phyloP scores from a whole-genome alignment of 192 early-diverging fungal genomes.

The Gonapodya sp. region DNA sequence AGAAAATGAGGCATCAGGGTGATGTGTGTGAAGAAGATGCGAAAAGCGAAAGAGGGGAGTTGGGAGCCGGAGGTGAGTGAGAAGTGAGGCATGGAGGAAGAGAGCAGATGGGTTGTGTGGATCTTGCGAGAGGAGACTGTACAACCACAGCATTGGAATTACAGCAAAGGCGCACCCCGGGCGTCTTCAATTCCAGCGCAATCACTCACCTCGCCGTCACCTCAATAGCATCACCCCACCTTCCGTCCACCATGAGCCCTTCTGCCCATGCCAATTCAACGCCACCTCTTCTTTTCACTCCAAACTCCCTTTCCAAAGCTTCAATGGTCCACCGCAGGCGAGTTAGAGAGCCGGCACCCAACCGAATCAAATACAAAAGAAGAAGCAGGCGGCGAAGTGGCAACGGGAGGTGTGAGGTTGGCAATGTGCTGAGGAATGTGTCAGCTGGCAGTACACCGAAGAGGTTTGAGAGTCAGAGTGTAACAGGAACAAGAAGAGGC shows the following conservation, averaged over 20 bases:
- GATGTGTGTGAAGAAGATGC: conserved; percentile 58
- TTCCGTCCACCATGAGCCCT: background rate
- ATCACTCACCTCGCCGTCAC: background rate
- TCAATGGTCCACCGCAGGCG: background rate
- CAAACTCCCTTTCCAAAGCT: background rate
- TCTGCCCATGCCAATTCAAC: background rate
- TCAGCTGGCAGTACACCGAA: too few species aligned
- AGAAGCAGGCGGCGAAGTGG: background rate
- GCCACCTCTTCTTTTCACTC: background rate
- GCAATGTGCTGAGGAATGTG: background rate
- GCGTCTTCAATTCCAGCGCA: background rate
- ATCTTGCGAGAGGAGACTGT: conserved; percentile 51
- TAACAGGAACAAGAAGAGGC: background rate
- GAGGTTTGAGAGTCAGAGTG: background rate
- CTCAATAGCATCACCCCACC: background rate
- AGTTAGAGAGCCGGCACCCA: background rate
- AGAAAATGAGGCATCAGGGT: conserved; percentile 43
- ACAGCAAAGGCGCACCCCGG: too few species aligned
- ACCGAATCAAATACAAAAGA: background rate
- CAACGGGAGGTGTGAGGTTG: background rate
- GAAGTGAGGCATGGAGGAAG: conserved; percentile 53
- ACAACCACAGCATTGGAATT: background rate
- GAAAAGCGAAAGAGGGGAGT: conserved; percentile 63
- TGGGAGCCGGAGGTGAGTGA: conserved; percentile 48
- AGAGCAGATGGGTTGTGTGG: conserved; percentile 46